phyloP scores from a whole-genome alignment of 2,329 filamentous ascomycete genomes.

The Gyromitra esculenta region DNA sequence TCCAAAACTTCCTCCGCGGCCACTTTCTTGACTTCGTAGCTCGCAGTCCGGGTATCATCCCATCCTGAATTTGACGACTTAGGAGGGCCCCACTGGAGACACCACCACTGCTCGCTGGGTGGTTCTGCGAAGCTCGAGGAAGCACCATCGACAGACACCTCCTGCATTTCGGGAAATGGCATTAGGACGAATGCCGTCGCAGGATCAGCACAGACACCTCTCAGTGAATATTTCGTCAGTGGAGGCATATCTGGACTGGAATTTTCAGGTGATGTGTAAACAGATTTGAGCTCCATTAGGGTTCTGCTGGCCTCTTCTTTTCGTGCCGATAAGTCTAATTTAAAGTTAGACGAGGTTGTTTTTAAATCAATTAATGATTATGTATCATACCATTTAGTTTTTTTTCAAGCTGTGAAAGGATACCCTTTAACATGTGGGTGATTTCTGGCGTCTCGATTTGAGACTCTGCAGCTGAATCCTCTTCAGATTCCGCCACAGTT shows the following conservation, averaged over 20 bases:
- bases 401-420: slow-evolving; percentile 55
- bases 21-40: slow-evolving; percentile 53
- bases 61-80: slow-evolving; percentile 37
- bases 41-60: slow-evolving; percentile 49
- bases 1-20: slow-evolving; percentile 54
- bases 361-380: neutral
- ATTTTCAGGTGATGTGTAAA: slow-evolving; percentile 55
- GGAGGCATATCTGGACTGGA: slow-evolving; percentile 49
- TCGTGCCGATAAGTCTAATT: slow-evolving; percentile 52
- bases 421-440: slow-evolving; percentile 51
- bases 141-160: slow-evolving; percentile 37
- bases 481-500: slow-evolving; percentile 19
- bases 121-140: slow-evolving; percentile 44
- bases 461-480: slow-evolving; percentile 35
- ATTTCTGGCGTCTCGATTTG: slow-evolving; percentile 51
- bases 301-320: slow-evolving; percentile 54
- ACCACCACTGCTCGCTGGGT: slow-evolving; percentile 54
- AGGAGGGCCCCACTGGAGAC: slow-evolving; percentile 53
- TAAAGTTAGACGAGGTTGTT: slow-evolving; percentile 24
- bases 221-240: slow-evolving; percentile 53
- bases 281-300: slow-evolving; percentile 54
- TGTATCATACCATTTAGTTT: slow-evolving; percentile 54
- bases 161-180: slow-evolving; percentile 40
- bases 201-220: slow-evolving; percentile 55
- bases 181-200: slow-evolving; percentile 54